phyloP scores from a whole-genome alignment of 805 yeast genomes.

The Kurtzmaniella fragi region DNA sequence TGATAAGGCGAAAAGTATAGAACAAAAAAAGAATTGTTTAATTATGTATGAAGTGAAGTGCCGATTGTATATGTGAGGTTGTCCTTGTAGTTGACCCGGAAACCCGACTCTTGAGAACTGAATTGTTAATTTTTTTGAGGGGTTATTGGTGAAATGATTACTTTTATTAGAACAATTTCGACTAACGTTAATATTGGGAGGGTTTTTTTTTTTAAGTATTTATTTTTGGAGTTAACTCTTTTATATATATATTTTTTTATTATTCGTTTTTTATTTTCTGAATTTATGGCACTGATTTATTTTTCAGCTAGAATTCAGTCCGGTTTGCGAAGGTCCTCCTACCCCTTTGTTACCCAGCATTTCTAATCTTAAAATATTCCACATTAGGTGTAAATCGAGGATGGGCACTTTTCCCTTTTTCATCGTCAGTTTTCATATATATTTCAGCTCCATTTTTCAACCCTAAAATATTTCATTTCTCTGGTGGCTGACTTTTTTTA shows the following conservation, averaged over 20 bases:
- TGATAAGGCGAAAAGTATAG: no score
- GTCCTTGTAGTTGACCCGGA: no score
- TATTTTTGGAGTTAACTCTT: no score
- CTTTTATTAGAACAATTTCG: no score
- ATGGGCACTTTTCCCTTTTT: neutral
- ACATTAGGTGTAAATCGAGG: constrained; percentile 2
- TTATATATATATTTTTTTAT: neutral
- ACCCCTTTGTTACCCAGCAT: constrained; percentile 2
- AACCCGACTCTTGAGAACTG: no score
- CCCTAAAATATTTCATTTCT: neutral
- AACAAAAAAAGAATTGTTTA: no score
- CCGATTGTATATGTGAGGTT: no score
- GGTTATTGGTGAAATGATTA: no score
- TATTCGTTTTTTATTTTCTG: neutral
- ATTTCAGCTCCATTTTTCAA: constrained; percentile 1
- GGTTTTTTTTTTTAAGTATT: no score
- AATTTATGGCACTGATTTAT: neutral
- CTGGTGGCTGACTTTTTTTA: neutral
- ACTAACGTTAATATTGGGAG: no score
- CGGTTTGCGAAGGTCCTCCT: constrained; percentile 2
- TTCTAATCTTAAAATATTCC: constrained; percentile 3
- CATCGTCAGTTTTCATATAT: neutral
- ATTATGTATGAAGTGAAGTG: no score
- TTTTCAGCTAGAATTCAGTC: neutral
- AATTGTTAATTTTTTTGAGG: no score